Evolutionary conservation across 2,329 filamentous ascomycete genomes (phyloP), one percentile per base, ranked within the genome.

Genomic region (Ceratocystis diversiconidia): DNA sequence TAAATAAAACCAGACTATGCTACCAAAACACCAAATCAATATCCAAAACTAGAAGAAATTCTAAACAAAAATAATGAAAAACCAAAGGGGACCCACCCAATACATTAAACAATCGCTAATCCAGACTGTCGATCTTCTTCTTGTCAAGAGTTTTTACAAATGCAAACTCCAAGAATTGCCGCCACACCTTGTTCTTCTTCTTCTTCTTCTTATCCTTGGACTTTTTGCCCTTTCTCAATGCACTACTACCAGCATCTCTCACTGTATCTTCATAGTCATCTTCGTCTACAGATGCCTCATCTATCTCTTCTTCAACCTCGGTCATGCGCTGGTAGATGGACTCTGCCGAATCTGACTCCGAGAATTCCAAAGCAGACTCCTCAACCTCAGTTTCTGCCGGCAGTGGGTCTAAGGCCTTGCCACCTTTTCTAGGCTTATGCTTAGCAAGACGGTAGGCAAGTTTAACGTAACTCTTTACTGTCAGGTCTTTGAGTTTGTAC

Each of bases 401-500:
- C 7, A 22, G 48, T 12, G 30, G 52, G 17, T 36, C 44, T 25
- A 36, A 36, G 7, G 30, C 46, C 22, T 43, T 59, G 28, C 62
- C 50, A n/a, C 64, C 60, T 22, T 55, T 46, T 5, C 41, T 66
- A 44, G 71, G 69, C 12, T 66, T 61, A 19, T 62, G 72, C 69
- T 82, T 77, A 1, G 88, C 89, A 71, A 97, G 95, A 65, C 86
- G 81, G 69, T 86, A 83, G 10, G 94, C 94, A 61, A 97, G 80
- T 68, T 88, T 82, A 57, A 97, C 77, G 73, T 88, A 88, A 73
- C 85, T 95, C 68, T 83, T 81, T 63, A 96, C 88, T 0, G 92
- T 97, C 73, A 99, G 76, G 74, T 97, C 92, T 55, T 83, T 79
- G 70, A 96, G 75, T 68, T 83, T 82, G 73, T 92, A 96, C 0